phyloP scores from a whole-genome alignment of 495 filamentous ascomycete genomes.

The Amorphotheca resinae region DNA sequence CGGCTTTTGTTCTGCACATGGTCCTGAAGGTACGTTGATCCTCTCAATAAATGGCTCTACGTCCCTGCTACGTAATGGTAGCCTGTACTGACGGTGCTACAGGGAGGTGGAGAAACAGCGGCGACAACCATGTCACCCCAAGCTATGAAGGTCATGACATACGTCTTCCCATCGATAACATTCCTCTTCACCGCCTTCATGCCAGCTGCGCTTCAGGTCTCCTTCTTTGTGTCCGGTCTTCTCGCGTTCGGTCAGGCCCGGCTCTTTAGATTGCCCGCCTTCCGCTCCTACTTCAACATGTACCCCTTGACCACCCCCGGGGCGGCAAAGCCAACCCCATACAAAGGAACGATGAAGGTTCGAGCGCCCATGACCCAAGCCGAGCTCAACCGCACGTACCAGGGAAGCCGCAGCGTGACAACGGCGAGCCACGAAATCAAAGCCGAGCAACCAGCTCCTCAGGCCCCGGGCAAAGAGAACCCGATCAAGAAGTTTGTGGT shows the following conservation, averaged over 20 bases:
- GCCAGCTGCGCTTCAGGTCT: constrained; percentile 59
- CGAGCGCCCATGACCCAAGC: constrained; percentile 21
- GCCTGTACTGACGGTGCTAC: too few species aligned
- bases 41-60: too few species aligned
- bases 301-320: constrained; percentile 27
- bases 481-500: not conserved
- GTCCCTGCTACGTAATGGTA: constrained; percentile 2
- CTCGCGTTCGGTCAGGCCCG: constrained; percentile 45
- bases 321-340: constrained; percentile 3
- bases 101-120: constrained; percentile 38
- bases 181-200: constrained; percentile 49
- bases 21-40: constrained; percentile 49
- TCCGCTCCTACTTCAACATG: constrained; percentile 41
- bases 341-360: constrained; percentile 20
- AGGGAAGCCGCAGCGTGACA: constrained; percentile 1
- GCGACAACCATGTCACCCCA: constrained; percentile 22
- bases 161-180: constrained; percentile 47
- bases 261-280: constrained; percentile 34
- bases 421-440: too few species aligned
- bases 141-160: constrained; percentile 39
- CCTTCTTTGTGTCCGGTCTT: constrained; percentile 48
- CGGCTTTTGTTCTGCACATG: constrained; percentile 33
- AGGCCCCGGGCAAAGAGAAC: not conserved
- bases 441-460: too few species aligned
- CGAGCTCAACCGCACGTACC: constrained; percentile 7